Evolutionary conservation across 495 filamentous ascomycete genomes (phyloP).

Genomic region (Talaromyces borbonicus): DNA sequence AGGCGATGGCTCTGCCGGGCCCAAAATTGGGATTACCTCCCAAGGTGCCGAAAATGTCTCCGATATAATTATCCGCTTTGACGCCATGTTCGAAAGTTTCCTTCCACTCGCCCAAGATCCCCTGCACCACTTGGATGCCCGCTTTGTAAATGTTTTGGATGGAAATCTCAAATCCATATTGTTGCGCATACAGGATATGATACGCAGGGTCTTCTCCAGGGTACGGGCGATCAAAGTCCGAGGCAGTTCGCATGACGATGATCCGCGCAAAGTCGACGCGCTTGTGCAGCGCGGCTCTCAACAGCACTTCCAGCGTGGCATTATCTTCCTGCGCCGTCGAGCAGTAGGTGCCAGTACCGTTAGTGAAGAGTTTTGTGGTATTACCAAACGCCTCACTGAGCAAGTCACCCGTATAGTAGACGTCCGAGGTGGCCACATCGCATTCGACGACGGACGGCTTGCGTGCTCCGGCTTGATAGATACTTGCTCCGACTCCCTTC

Average conservation of each 20-base stretch:
- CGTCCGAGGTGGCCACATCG: conserved; percentile 60
- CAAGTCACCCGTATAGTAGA: conserved; percentile 57
- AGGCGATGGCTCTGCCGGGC: background rate
- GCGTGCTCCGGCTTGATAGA: conserved; percentile 42
- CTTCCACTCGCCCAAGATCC: conserved; percentile 53
- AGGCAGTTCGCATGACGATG: conserved; percentile 65
- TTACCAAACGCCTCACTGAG: conserved; percentile 57
- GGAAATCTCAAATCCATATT: conserved; percentile 49
- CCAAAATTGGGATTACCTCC: conserved; percentile 31
- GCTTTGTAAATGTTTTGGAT: conserved; percentile 59
- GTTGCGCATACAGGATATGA: conserved; percentile 48
- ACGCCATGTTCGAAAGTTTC: conserved; percentile 47
- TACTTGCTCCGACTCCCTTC: conserved; percentile 16
- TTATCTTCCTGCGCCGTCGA: conserved; percentile 68
- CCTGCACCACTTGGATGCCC: conserved; percentile 56
- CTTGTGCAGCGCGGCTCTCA: conserved; percentile 44
- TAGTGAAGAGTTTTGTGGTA: conserved; percentile 53
- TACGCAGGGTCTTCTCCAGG: conserved; percentile 41
- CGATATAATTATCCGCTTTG: conserved; percentile 57
- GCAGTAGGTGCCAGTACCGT: conserved; percentile 60
- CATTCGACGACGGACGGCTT: conserved; percentile 52
- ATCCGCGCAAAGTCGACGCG: conserved; percentile 58
- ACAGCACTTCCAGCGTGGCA: conserved; percentile 55
- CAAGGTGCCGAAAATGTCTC: conserved; percentile 60
- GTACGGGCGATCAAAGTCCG: conserved; percentile 62